These are phyloP conservation scores for Coemansia reversa DNA, from an alignment of 192 early-diverging fungal species.

Conservation along the genomic window DNA sequence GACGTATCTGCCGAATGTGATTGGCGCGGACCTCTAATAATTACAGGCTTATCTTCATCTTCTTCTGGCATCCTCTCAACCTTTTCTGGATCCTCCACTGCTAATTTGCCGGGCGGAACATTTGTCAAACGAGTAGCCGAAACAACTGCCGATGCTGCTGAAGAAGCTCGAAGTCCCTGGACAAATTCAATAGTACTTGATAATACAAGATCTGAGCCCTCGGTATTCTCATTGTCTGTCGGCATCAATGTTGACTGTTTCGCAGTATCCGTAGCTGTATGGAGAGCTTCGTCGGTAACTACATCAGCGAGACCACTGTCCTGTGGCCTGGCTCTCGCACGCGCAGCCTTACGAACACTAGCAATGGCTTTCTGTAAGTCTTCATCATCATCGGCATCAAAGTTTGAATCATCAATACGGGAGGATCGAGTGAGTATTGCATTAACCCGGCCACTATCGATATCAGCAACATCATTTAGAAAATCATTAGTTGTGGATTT, in stretches of 20 bases:
- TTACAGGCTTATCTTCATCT: no score
- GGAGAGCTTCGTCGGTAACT: no score
- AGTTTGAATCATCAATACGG: conserved; percentile 54
- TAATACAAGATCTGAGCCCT: conserved; percentile 60
- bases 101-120: no score
- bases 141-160: conserved; percentile 22
- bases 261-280: not conserved
- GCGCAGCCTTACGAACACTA: conserved; percentile 60
- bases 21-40: no score
- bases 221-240: not conserved
- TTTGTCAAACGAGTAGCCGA: not conserved
- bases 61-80: no score
- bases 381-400: conserved; percentile 88
- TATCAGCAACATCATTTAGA: conserved; percentile 6
- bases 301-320: no score
- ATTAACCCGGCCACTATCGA: conserved; percentile 31
- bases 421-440: conserved; percentile 10
- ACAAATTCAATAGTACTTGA: conserved; percentile 91
- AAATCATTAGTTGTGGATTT: conserved; percentile 20
- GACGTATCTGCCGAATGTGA: no score
- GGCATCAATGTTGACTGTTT: not conserved
- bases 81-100: no score
- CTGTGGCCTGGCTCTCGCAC: no score
- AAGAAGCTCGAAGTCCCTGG: conserved; percentile 50
- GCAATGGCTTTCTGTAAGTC: conserved; percentile 88